Base-by-base conservation (phyloP, 345 rosid genomes). In the Aurinia saxatilis region DNA sequence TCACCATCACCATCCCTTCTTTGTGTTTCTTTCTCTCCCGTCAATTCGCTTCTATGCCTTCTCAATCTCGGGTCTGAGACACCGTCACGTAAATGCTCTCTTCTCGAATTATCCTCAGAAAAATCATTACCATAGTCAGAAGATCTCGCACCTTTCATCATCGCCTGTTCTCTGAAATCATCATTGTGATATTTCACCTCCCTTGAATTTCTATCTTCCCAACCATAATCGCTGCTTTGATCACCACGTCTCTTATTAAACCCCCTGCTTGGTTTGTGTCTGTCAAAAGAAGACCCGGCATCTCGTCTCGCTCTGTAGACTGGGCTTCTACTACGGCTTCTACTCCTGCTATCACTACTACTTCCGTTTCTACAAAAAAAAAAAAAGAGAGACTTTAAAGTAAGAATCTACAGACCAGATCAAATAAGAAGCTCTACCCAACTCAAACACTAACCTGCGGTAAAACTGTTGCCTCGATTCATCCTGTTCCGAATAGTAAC, bases 311-410 rank as follows among this genome's bases (percentile, higher is more conserved):
- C 47, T 47, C 83, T 80, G 61, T 51, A 81, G 45, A 74, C 66
- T 9, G 99, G 96, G 60, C 96, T 93, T 82, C 68, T 48, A 62
- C 85, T 83, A 34, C 71, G 96, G 61, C 96, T 93, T 80, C 71
- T 59, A 62, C 88, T 83, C 27, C 71, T 14, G 55, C 87, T 90
- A 48, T 79, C 59, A 66, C 85, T 82, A 47, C 81, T 66, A 57
- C 80, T 70, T 21, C 54, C 37, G 41, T 73, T 75, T 50, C 77
- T 46, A 14, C 2, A 11, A 14, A 29, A 5, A 31, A 13, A 13
- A 21, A 1, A 37, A 31, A 27, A 40, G 13, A 25, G 49, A 69
- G 25, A 21, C 27, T 7, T 49, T 0, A 18, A 25, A 46, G 46
- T 41, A 15, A 68, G 47, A 68, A 23, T n/a, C 8, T 3, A 1